Conservation (phyloP, 2,329 filamentous ascomycete species). For the Rhynchosporium secalis region DNA sequence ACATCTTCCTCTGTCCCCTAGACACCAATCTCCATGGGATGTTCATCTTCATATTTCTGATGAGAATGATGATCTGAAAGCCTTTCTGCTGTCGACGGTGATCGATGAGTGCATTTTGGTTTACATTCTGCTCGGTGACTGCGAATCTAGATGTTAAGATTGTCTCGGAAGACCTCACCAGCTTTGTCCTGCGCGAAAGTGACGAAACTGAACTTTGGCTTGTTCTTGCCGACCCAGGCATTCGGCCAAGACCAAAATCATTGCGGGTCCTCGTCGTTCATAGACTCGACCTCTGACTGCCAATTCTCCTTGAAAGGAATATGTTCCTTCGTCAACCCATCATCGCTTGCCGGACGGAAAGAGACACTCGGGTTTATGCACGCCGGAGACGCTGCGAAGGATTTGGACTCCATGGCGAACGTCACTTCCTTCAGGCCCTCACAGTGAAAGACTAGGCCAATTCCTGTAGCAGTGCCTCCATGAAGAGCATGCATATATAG, state of each 20-base stretch:
- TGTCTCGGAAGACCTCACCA: not conserved
- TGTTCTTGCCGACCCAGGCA: conserved; percentile 7
- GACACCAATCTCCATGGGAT: not conserved
- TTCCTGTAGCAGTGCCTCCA: not conserved
- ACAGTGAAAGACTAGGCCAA: not conserved
- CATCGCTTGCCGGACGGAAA: not conserved
- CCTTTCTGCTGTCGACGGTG: not conserved
- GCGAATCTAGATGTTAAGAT: not conserved
- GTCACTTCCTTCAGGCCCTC: not conserved
- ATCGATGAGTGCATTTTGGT: not conserved
- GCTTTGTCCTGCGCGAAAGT: not conserved
- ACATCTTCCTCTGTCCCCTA: conserved; percentile 1
- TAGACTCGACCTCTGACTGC: not conserved
- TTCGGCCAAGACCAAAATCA: not conserved
- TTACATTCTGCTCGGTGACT: not conserved
- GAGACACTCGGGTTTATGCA: not conserved
- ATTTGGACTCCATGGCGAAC: not conserved
- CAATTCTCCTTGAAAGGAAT: not conserved
- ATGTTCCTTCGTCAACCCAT: not conserved
- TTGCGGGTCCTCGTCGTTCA: not conserved
- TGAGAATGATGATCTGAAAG: conserved; percentile 1
- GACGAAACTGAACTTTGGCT: conserved; percentile 5
- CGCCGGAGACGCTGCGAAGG: not conserved
- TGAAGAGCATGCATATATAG: not conserved
- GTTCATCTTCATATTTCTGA: not conserved